A percentile compares a stretch with the other conserved stretches of the same genome.
phyloP scores from a whole-genome alignment of 176 grass and related monocot genomes.

The Dactylis glomerata region DNA sequence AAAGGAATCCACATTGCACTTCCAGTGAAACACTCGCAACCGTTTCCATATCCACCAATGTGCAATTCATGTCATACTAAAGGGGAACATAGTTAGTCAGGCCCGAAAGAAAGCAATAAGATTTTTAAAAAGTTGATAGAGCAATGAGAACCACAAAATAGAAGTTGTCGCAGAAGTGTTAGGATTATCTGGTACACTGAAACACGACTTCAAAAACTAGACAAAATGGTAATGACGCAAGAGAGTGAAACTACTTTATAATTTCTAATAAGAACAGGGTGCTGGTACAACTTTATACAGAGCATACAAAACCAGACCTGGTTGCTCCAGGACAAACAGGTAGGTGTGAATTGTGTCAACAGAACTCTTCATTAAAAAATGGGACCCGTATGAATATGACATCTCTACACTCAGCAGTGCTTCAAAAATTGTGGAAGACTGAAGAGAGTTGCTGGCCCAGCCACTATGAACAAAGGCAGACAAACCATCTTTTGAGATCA shows the following conservation, averaged over 20 bases:
- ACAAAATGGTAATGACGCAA: neutral
- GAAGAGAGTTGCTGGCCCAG: constrained; percentile 17
- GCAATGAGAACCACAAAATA: neutral
- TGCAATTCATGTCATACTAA: neutral
- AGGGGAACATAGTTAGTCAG: neutral
- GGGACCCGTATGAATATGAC: constrained; percentile 28
- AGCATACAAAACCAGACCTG: constrained; percentile 38
- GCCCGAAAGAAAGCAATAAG: neutral
- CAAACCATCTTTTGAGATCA: constrained; percentile 30
- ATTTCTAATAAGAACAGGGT: constrained; percentile 24
- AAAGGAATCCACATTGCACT: neutral
- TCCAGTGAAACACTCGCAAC: neutral
- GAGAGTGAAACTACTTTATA: constrained; percentile 15
- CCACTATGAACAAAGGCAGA: constrained; percentile 26
- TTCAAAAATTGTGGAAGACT: constrained; percentile 27
- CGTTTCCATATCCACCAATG: neutral
- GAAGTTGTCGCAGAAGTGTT: neutral
- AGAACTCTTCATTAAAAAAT: constrained; percentile 1
- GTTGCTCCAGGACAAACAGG: constrained; percentile 35
- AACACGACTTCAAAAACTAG: neutral
- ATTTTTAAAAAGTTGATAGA: neutral
- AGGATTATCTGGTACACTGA: neutral
- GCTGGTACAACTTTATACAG: constrained; percentile 49
- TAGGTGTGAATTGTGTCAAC: constrained; percentile 27
- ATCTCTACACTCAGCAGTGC: constrained; percentile 34